Percentiles rank a stretch among this genome's conserved stretches.
Evolutionary conservation across 768 basidiomycete species (phyloP).

Genomic region (Boletus reticuloceps): DNA sequence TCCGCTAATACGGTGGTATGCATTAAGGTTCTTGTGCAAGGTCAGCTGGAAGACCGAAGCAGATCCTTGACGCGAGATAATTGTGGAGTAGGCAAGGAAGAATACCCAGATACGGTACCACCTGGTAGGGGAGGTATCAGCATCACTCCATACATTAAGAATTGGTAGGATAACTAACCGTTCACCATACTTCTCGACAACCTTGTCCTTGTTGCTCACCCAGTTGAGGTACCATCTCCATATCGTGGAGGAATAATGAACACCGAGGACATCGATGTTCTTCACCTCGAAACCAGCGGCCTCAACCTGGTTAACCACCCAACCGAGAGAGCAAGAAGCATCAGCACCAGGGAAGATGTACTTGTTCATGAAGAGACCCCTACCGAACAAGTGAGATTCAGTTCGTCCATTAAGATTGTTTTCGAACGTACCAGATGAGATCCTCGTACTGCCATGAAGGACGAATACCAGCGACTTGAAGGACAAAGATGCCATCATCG

Average conservation of each 20-base stretch:
- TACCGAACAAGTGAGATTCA: constrained; percentile 19
- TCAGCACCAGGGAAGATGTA: constrained; percentile 99
- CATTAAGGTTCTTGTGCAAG: constrained; percentile 96
- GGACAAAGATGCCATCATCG: constrained; percentile 91
- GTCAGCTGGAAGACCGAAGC: constrained; percentile 97
- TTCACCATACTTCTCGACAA: constrained; percentile 87
- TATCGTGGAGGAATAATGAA: constrained; percentile 93
- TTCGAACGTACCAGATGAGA: constrained; percentile 73
- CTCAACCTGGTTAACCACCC: constrained; percentile 89
- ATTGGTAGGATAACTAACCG: constrained; percentile 32
- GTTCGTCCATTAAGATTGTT: background rate
- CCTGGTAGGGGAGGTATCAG: constrained; percentile 16
- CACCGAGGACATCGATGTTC: constrained; percentile 93
- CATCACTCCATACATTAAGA: background rate
- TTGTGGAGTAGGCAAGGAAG: constrained; percentile 94
- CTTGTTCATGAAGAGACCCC: constrained; percentile 97
- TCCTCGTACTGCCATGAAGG: constrained; percentile 99
- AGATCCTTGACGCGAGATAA: constrained; percentile 82
- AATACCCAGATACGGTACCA: constrained; percentile 97
- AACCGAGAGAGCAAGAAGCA: constrained; percentile 91
- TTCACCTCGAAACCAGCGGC: constrained; percentile 95
- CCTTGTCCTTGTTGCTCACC: constrained; percentile 89
- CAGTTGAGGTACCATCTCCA: constrained; percentile 97
- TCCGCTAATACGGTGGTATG: constrained; percentile 87
- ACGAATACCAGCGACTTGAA: constrained; percentile 97